Evolutionary conservation across 2,329 filamentous ascomycete species (phyloP).

Genomic region (Fusarium sterilihyphosum): DNA sequence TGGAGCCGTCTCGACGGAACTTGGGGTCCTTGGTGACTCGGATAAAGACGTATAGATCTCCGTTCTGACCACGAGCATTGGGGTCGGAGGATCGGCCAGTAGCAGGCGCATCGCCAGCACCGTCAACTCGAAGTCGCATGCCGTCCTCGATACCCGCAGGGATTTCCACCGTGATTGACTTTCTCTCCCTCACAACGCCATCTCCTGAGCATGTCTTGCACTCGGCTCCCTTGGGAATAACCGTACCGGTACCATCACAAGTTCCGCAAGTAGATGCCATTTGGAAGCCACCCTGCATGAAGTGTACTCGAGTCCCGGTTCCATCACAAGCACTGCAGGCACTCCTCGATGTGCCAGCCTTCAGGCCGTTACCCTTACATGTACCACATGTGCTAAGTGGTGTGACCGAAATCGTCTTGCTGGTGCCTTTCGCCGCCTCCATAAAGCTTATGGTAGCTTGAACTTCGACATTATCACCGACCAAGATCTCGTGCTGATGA

Average conservation of each 20-base stretch:
- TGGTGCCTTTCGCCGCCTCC: slow-evolving; percentile 92
- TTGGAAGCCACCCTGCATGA: slow-evolving; percentile 93
- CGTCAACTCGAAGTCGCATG: slow-evolving; percentile 86
- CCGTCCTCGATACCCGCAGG: slow-evolving; percentile 96
- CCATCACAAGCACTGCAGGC: slow-evolving; percentile 85
- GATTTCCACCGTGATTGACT: slow-evolving; percentile 89
- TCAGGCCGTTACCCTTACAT: slow-evolving; percentile 85
- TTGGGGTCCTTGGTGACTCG: slow-evolving; percentile 89
- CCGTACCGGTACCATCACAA: slow-evolving; percentile 82
- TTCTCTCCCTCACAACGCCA: slow-evolving; percentile 84
- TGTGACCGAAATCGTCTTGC: slow-evolving; percentile 87
- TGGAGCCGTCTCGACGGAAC: slow-evolving; percentile 86
- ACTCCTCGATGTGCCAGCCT: slow-evolving; percentile 77
- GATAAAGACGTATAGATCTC: slow-evolving; percentile 92
- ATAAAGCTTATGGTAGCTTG: slow-evolving; percentile 93
- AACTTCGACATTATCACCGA: slow-evolving; percentile 97
- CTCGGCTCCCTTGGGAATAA: slow-evolving; percentile 81
- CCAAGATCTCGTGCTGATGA: slow-evolving; percentile 81
- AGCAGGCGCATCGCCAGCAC: slow-evolving; percentile 86
- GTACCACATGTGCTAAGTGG: slow-evolving; percentile 84
- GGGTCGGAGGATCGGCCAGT: slow-evolving; percentile 75
- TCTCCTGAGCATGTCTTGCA: slow-evolving; percentile 83
- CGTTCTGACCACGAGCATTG: slow-evolving; percentile 73
- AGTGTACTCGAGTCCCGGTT: slow-evolving; percentile 85
- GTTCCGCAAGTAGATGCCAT: slow-evolving; percentile 88